Percentiles rank a stretch among this genome's conserved stretches.
Evolutionary conservation across 805 yeast species (phyloP).

Genomic region (Candida corydali): DNA sequence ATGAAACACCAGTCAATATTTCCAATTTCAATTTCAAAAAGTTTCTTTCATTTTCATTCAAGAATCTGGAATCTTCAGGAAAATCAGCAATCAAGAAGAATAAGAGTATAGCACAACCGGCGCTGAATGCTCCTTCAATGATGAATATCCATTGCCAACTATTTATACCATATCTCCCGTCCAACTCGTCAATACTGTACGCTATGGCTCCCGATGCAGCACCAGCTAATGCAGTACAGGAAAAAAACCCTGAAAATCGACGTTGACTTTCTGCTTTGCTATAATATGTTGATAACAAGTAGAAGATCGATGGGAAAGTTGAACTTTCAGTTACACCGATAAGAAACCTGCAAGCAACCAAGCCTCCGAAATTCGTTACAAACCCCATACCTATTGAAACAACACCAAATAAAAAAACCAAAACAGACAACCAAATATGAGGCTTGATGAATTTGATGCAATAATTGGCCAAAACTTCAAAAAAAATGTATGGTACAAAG

Average conservation of each 20-base stretch:
- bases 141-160: constrained; percentile 53
- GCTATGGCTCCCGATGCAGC: constrained; percentile 77
- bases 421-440: constrained; percentile 56
- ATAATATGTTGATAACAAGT: constrained; percentile 64
- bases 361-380: constrained; percentile 52
- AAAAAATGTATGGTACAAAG: constrained; percentile 64
- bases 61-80: constrained; percentile 63
- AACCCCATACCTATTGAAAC: constrained; percentile 66
- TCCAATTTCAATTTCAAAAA: constrained; percentile 54
- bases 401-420: constrained; percentile 62
- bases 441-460: constrained; percentile 57
- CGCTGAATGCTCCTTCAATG: constrained; percentile 41
- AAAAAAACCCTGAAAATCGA: constrained; percentile 64
- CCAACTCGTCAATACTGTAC: constrained; percentile 54
- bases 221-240: constrained; percentile 72
- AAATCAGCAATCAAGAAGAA: constrained; percentile 60
- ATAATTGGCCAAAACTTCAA: constrained; percentile 64
- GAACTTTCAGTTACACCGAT: constrained; percentile 69
- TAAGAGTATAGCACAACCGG: constrained; percentile 32
- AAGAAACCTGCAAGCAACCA: constrained; percentile 59
- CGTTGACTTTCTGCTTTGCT: constrained; percentile 62
- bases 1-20: constrained; percentile 37
- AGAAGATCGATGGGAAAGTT: constrained; percentile 73
- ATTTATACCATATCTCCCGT: constrained; percentile 37
- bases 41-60: constrained; percentile 40